These are phyloP conservation scores for Camellia granthamiana DNA, from an alignment of 148 eudicot species.

Conservation along the genomic window DNA sequence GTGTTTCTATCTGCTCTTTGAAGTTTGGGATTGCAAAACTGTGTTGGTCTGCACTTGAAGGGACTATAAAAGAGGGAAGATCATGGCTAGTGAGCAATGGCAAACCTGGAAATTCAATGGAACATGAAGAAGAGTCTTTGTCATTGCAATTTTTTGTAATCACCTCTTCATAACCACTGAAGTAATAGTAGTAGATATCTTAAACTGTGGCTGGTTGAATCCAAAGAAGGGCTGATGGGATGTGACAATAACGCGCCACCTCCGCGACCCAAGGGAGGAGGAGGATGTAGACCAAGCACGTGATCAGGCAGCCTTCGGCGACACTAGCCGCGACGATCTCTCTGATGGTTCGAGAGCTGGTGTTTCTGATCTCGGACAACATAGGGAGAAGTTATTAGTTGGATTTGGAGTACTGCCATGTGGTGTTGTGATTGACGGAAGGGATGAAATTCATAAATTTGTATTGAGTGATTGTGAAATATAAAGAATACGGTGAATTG, in stretches of 20 bases:
- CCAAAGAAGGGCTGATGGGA: slow-evolving; percentile 54
- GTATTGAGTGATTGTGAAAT: too few relatives aligned
- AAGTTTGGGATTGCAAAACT: slow-evolving; percentile 26
- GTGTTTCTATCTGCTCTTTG: slow-evolving; percentile 33
- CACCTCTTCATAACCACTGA: slow-evolving; percentile 30
- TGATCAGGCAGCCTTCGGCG: slow-evolving; percentile 37
- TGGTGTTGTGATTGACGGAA: too few relatives aligned
- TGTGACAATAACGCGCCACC: slow-evolving; percentile 44
- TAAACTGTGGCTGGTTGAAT: slow-evolving; percentile 59
- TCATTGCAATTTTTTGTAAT: slow-evolving; percentile 17
- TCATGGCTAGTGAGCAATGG: slow-evolving; percentile 38
- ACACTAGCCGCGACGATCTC: slow-evolving; percentile 26
- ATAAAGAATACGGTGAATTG: too few relatives aligned
- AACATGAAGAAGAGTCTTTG: slow-evolving; percentile 24
- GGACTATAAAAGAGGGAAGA: slow-evolving; percentile 54
- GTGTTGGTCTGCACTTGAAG: slow-evolving; percentile 20
- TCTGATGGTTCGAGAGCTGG: slow-evolving; percentile 24
- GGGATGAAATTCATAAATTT: too few relatives aligned
- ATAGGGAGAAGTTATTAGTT: background rate
- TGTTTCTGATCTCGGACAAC: slow-evolving; percentile 20
- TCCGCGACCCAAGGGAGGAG: slow-evolving; percentile 54
- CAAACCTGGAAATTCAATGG: slow-evolving; percentile 39
- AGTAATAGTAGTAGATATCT: slow-evolving; percentile 48
- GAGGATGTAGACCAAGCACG: slow-evolving; percentile 49
- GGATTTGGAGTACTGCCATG: too few relatives aligned